Base-by-base conservation (phyloP, 140 eudicot genomes). In the Anethum foeniculum region DNA sequence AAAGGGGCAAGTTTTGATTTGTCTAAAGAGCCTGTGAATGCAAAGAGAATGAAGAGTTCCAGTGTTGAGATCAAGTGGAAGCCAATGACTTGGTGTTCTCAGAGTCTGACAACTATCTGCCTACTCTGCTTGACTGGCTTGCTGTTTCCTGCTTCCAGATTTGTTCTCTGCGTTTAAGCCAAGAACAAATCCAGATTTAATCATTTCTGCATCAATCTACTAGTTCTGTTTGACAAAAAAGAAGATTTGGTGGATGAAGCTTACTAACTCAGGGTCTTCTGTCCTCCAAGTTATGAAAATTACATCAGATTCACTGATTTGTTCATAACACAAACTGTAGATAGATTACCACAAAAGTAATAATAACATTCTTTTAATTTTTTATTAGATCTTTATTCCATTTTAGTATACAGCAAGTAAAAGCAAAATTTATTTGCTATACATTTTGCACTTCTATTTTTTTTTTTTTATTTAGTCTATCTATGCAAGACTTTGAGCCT, bases 1-100 rank as follows among this genome's bases (percentile, higher is more conserved):
- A 93, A 93, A 76, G 98, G 98, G 72, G 88, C 84, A 9, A 90
- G 97, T 41, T 91, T 93, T 65, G 98, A 91, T 83, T 27, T 93
- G 85, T 79, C 86, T 5, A 90, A 86, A 43, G 97, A 91, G 82
- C 92, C 96, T 12, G 84, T 80, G 23, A 85, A 27, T 60, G 90
- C 88, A 80, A 87, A 87, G 74, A 86, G 87, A 79, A 83, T 91
- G 89, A 93, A 93, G 90, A 91, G 97, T 60, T 93, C 97, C 9
- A 93, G 97, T 36, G 98, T 93, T 4, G 97, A 93, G 96, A 87
- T 93, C 58, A 93, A 86, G 64, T 93, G 98, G 98, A 88, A 56
- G 85, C 93, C 92, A 0, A 5, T 89, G 9, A 81, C 84, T 30
- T 91, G 89, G 97, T 90, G 88, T 83, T 80, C 67, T 30, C 86